Evolutionary conservation across 2,329 filamentous ascomycete genomes (phyloP).

Genomic region (Boeremia lycopersici): DNA sequence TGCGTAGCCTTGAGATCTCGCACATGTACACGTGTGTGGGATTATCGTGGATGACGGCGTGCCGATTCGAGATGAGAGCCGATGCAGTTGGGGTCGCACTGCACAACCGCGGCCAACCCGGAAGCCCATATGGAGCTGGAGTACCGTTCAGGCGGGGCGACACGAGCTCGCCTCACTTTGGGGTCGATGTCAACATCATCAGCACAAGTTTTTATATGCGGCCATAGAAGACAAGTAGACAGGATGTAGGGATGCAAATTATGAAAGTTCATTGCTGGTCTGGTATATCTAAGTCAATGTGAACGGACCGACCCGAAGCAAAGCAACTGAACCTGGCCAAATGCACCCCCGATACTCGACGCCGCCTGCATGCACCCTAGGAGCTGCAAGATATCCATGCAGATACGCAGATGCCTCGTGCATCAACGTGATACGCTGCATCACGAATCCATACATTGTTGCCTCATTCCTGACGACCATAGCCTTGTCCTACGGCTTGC

Average conservation of each 20-base stretch:
- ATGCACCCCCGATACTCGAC: slow-evolving; percentile 24
- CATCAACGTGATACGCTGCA: slow-evolving; percentile 33
- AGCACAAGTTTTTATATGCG: not conserved
- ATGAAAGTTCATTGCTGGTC: slow-evolving; percentile 2
- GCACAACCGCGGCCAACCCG: not conserved
- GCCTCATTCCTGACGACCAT: not conserved
- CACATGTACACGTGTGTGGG: not conserved
- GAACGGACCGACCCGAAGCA: not conserved
- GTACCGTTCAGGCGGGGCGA: not conserved
- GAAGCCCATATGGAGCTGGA: not conserved
- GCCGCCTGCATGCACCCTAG: slow-evolving; percentile 34
- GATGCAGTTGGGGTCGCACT: slow-evolving; percentile 5
- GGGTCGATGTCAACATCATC: not conserved
- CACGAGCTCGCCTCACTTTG: slow-evolving; percentile 28
- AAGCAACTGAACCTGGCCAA: not conserved
- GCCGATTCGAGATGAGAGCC: not conserved
- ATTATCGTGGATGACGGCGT: not conserved
- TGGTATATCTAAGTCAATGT: slow-evolving; percentile 24
- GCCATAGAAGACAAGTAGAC: too few species aligned
- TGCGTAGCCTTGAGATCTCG: not conserved
- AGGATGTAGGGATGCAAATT: not conserved
- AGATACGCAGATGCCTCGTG: slow-evolving; percentile 25
- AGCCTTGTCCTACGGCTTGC: not conserved
- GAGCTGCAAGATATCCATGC: slow-evolving; percentile 30
- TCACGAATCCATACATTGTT: not conserved